Evolutionary conservation across 2,329 filamentous ascomycete species (phyloP).

Genomic region (Blumeria graminis): DNA sequence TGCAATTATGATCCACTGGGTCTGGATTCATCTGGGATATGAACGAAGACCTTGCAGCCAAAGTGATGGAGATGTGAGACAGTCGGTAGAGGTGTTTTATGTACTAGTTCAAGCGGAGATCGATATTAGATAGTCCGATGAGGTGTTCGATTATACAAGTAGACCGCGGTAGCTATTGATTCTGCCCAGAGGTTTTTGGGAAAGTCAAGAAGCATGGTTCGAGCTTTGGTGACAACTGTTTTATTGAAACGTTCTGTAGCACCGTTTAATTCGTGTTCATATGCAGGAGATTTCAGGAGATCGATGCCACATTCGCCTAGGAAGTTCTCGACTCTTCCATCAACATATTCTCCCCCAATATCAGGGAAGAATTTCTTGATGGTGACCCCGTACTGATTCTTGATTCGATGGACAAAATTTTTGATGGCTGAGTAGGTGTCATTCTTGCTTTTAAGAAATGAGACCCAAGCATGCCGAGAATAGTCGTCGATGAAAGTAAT

Average conservation of each 20-base stretch:
- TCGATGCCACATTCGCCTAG: too few species aligned
- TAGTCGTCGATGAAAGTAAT: too few species aligned
- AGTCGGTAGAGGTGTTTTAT: background rate
- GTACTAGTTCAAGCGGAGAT: background rate
- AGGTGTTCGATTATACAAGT: background rate
- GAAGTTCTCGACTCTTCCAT: too few species aligned
- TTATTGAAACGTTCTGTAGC: constrained; percentile 1
- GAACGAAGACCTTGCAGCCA: background rate
- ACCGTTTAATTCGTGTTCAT: background rate
- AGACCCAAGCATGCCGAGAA: too few species aligned
- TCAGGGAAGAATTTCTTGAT: too few species aligned
- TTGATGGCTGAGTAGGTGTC: too few species aligned
- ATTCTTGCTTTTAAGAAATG: too few species aligned
- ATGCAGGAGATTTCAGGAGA: too few species aligned
- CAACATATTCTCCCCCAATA: too few species aligned
- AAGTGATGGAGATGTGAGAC: background rate
- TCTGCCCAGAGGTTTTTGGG: background rate
- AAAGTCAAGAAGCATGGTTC: background rate
- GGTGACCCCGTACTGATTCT: too few species aligned
- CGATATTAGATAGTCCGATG: background rate
- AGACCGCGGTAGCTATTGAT: background rate
- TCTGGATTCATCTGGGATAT: background rate
- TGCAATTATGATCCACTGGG: background rate
- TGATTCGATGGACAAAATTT: too few species aligned
- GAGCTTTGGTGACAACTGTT: background rate